Evolutionary conservation across 164 flowering plant genomes (phyloP), one percentile per base, ranked within the genome.

Genomic region (Chimonanthus praecox): DNA sequence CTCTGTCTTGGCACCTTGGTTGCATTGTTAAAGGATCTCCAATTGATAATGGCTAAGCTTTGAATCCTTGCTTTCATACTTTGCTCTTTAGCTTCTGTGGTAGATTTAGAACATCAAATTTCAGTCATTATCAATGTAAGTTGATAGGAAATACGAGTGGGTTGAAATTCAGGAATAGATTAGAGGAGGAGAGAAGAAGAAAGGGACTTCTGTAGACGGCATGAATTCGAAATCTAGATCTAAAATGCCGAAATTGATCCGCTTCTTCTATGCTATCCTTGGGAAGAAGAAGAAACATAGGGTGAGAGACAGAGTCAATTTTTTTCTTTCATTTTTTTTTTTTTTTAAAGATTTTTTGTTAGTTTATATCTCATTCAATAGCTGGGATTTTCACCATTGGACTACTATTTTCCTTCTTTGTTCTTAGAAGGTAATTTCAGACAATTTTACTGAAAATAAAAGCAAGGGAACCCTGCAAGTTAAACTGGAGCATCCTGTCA

Each of bases 11-110:
- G 89, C 75, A 83, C 13, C 84, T 88, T 74, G 73, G 45, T 64
- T 62, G 73, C 62, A 49, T 43, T 69, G 62, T 70, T n/a, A 70
- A 64, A 70, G 73, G 73, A 45, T 70, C 15, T 51, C 98, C 97
- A 4, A 75, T 91, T 77, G 98, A 92, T 80, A 89, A 90, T 72
- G 98, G 93, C 91, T 89, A 86, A 90, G 73, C 49, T 72, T 68
- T 74, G 75, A 65, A 76, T 64, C 8, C 15, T 7, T 33, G 18
- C 44, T 58, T 5, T 60, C 48, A 58, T 3, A 33, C 67, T 63
- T 43, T 61, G 18, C 49, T 51, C 4, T 51, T 13, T 46, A 62
- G 51, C 61, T 21, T 46, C 46, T 71, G 8, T 33, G 47, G 58
- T 21, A 43, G 16, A 16, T 9, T 7, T 18, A 54, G 16, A 21